Conservation (phyloP, 1,139 yeast genomes). For the Pichia sp. region DNA sequence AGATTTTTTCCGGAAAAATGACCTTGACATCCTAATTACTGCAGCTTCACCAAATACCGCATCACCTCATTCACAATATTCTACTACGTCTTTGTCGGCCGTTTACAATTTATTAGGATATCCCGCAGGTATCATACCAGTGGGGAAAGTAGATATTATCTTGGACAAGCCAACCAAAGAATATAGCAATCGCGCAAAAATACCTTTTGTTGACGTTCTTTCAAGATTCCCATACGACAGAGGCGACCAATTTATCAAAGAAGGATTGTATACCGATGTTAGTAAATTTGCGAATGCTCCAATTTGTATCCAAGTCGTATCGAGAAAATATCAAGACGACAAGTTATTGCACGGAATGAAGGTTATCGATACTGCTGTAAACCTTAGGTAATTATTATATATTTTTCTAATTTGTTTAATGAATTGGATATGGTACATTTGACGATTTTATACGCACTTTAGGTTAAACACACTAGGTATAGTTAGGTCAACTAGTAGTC, state of each 20-base stretch:
- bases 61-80: slow-evolving; percentile 51
- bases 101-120: slow-evolving; percentile 38
- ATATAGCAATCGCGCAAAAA: slow-evolving; percentile 43
- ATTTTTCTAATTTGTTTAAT: not conserved
- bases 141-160: slow-evolving; percentile 33
- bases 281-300: slow-evolving; percentile 46
- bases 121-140: slow-evolving; percentile 60
- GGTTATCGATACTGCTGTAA: slow-evolving; percentile 17
- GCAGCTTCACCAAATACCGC: slow-evolving; percentile 64
- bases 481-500: not conserved
- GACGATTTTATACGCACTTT: not conserved
- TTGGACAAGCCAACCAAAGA: slow-evolving; percentile 30
- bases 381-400: not conserved
- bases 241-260: not conserved
- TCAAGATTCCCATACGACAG: not conserved
- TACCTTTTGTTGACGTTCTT: slow-evolving; percentile 32
- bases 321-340: slow-evolving; percentile 50
- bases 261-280: slow-evolving; percentile 20
- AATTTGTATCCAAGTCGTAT: slow-evolving; percentile 46
- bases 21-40: slow-evolving; percentile 60
- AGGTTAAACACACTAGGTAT: not conserved
- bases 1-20: slow-evolving; percentile 46
- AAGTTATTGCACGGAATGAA: slow-evolving; percentile 45
- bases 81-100: slow-evolving; percentile 1
- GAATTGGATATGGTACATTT: not conserved